A percentile compares a stretch with the other conserved stretches of the same genome.
phyloP scores from a whole-genome alignment of 352 stramenopile species.

The Globisporangium spiculum region DNA sequence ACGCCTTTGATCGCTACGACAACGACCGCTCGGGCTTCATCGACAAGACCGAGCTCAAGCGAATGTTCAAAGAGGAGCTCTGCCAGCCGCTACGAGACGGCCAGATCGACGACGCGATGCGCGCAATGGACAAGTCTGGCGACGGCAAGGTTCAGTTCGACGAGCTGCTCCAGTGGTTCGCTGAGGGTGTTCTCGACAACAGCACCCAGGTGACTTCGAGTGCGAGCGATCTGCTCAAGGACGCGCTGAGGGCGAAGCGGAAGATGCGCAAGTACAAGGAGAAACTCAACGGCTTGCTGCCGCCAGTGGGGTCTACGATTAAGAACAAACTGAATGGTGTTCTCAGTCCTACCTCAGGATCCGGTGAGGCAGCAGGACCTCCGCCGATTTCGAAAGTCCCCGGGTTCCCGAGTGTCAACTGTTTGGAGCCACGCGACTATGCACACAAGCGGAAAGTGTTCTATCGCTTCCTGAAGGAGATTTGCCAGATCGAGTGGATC shows the following conservation, averaged over 20 bases:
- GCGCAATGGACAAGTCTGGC: constrained; percentile 38
- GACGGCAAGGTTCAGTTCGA: constrained; percentile 44
- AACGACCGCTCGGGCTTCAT: constrained; percentile 37
- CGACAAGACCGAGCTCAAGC: constrained; percentile 31
- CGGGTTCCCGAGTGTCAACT: constrained; percentile 32
- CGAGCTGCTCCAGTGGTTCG: constrained; percentile 42
- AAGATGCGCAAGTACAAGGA: constrained; percentile 45
- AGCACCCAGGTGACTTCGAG: not conserved
- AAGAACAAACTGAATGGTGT: constrained; percentile 9
- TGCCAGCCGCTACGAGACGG: constrained; percentile 35
- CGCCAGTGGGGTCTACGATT: constrained; percentile 11
- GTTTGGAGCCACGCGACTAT: constrained; percentile 33
- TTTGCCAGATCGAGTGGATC: constrained; percentile 47
- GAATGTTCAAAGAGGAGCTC: constrained; percentile 48
- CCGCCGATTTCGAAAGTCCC: constrained; percentile 22
- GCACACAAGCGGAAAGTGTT: constrained; percentile 39
- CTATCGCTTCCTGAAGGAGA: constrained; percentile 46
- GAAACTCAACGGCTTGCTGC: constrained; percentile 30
- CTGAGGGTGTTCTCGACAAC: constrained; percentile 29
- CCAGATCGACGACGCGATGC: constrained; percentile 34
- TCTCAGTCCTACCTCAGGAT: not conserved
- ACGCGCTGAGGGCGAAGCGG: constrained; percentile 36
- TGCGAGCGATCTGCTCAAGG: constrained; percentile 30
- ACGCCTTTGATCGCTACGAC: constrained; percentile 46
- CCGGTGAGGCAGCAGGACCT: not conserved